phyloP scores from a whole-genome alignment of 2,329 filamentous ascomycete genomes.

The Exophiala aquamarina region DNA sequence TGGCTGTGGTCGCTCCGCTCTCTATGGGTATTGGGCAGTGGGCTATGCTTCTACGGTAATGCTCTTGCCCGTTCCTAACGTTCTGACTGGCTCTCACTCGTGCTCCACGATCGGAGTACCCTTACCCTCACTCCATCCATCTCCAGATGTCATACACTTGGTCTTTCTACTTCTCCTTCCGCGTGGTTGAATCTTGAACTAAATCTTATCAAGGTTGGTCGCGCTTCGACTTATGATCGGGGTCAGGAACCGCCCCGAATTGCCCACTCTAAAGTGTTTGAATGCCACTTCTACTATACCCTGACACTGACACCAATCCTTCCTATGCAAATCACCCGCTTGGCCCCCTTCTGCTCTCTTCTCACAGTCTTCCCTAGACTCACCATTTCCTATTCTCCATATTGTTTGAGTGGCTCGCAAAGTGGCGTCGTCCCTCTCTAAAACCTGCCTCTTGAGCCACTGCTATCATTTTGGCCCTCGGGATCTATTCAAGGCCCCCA shows the following conservation, averaged over 20 bases:
- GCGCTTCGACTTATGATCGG: conserved; percentile 6
- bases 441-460: conserved; percentile 11
- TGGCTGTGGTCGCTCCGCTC: conserved; percentile 22
- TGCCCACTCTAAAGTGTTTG: not conserved
- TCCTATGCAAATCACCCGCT: conserved; percentile 13
- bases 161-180: not conserved
- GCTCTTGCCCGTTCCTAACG: conserved; percentile 3
- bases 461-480: conserved; percentile 9
- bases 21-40: conserved; percentile 7
- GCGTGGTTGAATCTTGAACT: conserved; percentile 11
- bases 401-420: not conserved
- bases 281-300: conserved; percentile 3
- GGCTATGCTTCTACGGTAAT: conserved; percentile 17
- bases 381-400: conserved; percentile 6
- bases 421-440: conserved; percentile 5
- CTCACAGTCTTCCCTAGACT: conserved; percentile 12
- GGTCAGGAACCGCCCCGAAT: conserved; percentile 16
- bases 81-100: too few species aligned
- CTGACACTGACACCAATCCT: conserved; percentile 6
- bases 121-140: too few species aligned
- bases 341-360: conserved; percentile 11
- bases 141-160: too few species aligned
- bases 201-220: conserved; percentile 4
- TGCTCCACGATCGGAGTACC: too few species aligned
- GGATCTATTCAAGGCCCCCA: conserved; percentile 15